These are phyloP conservation scores for Cercis canadensis DNA, from an alignment of 306 rosid genomes.

Conservation along the genomic window DNA sequence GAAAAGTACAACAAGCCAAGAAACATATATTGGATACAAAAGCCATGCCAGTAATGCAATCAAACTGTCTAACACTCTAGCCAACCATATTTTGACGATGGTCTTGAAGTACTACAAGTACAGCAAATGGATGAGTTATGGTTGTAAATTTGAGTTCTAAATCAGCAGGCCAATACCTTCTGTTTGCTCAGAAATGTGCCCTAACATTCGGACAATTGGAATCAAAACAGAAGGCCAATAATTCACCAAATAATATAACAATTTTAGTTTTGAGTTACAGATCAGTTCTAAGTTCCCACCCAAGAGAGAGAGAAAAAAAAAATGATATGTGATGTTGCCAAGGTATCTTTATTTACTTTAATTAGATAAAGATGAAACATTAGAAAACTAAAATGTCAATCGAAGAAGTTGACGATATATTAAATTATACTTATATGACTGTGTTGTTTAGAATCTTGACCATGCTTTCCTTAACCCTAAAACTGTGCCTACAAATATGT, in stretches of 20 bases:
- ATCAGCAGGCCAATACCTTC: constrained; percentile 46
- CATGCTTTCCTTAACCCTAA: constrained; percentile 60
- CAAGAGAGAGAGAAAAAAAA: not conserved
- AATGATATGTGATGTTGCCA: constrained; percentile 26
- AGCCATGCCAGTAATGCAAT: constrained; percentile 42
- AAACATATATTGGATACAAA: not conserved
- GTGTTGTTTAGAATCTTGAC: constrained; percentile 46
- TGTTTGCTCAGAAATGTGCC: constrained; percentile 51
- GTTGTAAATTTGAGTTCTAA: constrained; percentile 38
- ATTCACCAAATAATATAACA: too few species aligned
- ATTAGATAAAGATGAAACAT: constrained; percentile 1
- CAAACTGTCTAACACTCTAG: too few species aligned
- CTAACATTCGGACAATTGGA: constrained; percentile 70
- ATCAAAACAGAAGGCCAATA: constrained; percentile 57
- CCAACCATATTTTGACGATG: constrained; percentile 44
- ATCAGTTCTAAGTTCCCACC: constrained; percentile 27
- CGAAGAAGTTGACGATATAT: constrained; percentile 56
- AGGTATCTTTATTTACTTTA: constrained; percentile 29
- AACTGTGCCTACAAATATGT: constrained; percentile 58
- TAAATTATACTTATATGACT: constrained; percentile 39
- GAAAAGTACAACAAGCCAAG: constrained; percentile 27
- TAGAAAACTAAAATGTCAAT: constrained; percentile 31
- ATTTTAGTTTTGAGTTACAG: constrained; percentile 41
- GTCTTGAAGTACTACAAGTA: constrained; percentile 63
- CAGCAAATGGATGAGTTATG: constrained; percentile 55